Evolutionary conservation across 352 stramenopile species (phyloP), one percentile per base, ranked within the genome.

Genomic region (Globisporangium ultimum): DNA sequence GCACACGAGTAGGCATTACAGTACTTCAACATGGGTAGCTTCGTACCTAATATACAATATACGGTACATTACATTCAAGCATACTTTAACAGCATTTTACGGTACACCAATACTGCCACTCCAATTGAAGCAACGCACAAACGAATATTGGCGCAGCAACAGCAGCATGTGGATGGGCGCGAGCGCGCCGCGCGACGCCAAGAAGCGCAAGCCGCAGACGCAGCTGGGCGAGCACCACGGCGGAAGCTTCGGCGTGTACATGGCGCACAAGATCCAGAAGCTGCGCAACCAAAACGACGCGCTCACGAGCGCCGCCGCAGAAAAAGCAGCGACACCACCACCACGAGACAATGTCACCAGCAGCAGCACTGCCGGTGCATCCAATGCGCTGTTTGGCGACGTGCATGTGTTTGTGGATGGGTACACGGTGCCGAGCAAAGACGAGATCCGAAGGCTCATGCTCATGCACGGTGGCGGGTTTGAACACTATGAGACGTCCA

Each of bases 261-360:
- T 97, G 85, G 61, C 74, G 2, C 88, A 97, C 68, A 97, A 97
- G 72, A 92, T 96, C 61, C 78, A 91, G 63, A 97, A 97, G 64
- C 74, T 97, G 13, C 74, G 87, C 9, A 58, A 55, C 4, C 84
- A 96, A 62, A 93, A 95, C 60, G 70, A 70, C 10, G 57, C 57
- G 18, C 63, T 89, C n/a, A 41, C 53, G n/a, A 46, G 15, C 34
- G 48, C 45, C 20, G 32, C 32, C n/a, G n/a, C n/a, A n/a, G n/a
- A n/a, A 40, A 8, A 1, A 21, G 5, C 49, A 45, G 21, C 55
- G 13, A 48, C 53, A 56, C 17, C 34, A 40, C 22, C 32, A 21
- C 40, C 15, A 20, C 40, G 3, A 28, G 60, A 50, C 45, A 28
- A 48, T 14, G 14, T 21, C 3, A 53, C 13, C 28, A 45, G 36